Evolutionary conservation across 1,284 basidiomycete species (phyloP).

Genomic region (Takashimella koratensis): DNA sequence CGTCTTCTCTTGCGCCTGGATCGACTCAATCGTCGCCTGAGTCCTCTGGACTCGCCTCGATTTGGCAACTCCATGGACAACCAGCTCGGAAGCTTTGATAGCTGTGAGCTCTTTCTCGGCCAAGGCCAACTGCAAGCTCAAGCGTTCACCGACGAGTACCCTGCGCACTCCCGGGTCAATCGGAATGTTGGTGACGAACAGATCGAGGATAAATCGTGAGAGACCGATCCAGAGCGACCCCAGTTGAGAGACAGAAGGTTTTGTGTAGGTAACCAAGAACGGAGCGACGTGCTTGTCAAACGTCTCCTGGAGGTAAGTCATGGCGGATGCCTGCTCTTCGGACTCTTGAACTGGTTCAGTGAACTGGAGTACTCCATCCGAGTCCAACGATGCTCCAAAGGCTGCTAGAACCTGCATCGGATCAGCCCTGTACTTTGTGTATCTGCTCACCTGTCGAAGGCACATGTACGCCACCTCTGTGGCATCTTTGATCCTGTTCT

Average conservation of each 20-base stretch:
- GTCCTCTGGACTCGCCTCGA: slow-evolving; percentile 54
- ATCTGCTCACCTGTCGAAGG: slow-evolving; percentile 15
- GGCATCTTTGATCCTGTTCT: slow-evolving; percentile 11
- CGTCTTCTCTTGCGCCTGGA: slow-evolving; percentile 27
- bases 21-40: slow-evolving; percentile 38
- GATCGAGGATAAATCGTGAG: slow-evolving; percentile 46
- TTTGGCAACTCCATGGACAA: slow-evolving; percentile 60
- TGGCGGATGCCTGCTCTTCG: slow-evolving; percentile 3
- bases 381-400: slow-evolving; percentile 13
- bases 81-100: slow-evolving; percentile 58
- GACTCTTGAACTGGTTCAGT: not conserved
- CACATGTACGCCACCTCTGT: slow-evolving; percentile 13
- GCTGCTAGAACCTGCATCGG: slow-evolving; percentile 18
- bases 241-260: slow-evolving; percentile 10
- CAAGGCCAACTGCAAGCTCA: slow-evolving; percentile 53
- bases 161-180: slow-evolving; percentile 79
- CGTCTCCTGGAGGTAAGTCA: slow-evolving; percentile 10
- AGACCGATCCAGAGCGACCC: slow-evolving; percentile 61
- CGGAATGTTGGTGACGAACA: slow-evolving; percentile 83
- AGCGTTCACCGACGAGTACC: slow-evolving; percentile 56
- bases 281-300: slow-evolving; percentile 12
- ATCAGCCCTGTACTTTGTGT: not conserved
- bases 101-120: slow-evolving; percentile 58
- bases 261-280: slow-evolving; percentile 5
- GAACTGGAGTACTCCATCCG: not conserved